Evolutionary conservation across 352 stramenopile genomes (phyloP).

Genomic region (Paralagenidium karlingii): DNA sequence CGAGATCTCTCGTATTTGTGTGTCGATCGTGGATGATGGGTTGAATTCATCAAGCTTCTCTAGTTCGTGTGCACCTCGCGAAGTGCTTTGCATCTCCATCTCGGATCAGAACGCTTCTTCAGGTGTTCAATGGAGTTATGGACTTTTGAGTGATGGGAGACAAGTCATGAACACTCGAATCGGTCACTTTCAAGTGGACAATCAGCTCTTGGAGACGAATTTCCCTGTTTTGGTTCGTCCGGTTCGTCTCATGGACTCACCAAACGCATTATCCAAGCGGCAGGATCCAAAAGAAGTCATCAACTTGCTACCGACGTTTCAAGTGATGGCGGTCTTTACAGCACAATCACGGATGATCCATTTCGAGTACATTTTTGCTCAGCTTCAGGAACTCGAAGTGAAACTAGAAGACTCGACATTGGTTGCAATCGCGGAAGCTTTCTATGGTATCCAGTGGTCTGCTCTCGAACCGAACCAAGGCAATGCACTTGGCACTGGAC

Average conservation of each 20-base stretch:
- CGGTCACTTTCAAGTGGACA: conserved; percentile 76
- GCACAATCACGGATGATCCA: conserved; percentile 49
- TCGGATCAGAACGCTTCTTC: conserved; percentile 53
- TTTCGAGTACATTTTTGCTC: conserved; percentile 81
- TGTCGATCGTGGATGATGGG: conserved; percentile 66
- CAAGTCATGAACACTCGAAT: conserved; percentile 69
- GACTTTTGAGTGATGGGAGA: conserved; percentile 42
- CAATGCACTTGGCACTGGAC: conserved; percentile 3
- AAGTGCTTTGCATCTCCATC: conserved; percentile 63
- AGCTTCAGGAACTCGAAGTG: conserved; percentile 79
- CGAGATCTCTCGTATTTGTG: conserved; percentile 55
- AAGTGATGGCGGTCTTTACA: conserved; percentile 69
- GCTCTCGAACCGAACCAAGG: conserved; percentile 2
- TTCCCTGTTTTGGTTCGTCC: conserved; percentile 68
- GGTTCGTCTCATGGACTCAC: conserved; percentile 46
- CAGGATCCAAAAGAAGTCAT: conserved; percentile 18
- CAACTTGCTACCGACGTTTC: conserved; percentile 55
- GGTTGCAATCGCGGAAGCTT: conserved; percentile 59
- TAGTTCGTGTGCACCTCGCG: conserved; percentile 31
- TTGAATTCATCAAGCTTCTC: conserved; percentile 17
- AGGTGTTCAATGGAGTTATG: conserved; percentile 69
- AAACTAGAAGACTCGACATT: conserved; percentile 73
- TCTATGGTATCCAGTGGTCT: conserved; percentile 60
- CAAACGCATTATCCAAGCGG: too few species aligned
- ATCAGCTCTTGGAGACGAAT: conserved; percentile 75